Base-by-base conservation (phyloP, 805 yeast species). In the Hanseniaspora clermontiae region DNA sequence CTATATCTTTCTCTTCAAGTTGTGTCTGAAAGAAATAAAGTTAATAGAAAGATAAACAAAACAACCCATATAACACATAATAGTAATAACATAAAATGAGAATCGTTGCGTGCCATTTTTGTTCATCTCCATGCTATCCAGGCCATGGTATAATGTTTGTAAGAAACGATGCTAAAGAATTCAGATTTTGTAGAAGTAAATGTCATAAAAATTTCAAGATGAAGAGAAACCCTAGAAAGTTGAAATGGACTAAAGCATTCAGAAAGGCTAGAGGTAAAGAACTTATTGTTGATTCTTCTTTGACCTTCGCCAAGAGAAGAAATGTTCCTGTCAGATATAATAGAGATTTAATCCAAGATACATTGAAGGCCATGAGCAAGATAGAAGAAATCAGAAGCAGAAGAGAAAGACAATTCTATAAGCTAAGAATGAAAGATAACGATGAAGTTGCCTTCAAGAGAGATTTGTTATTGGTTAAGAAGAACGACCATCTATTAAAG, bases 231-330 rank as follows among this genome's bases (percentile, higher is more conserved):
- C 98, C 98, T 64, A 84, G 98, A 75, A 93, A 93, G 73, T 82
- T 90, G 72, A 86, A 80, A 74, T 93, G 98, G 98, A 93, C 98
- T 57, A 93, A 93, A 72, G 97, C 98, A 1, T 93, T 93, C 79
- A 82, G 98, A 75, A 93, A 93, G 72, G 95, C 97, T 60, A 97
- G 97, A 47, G 98, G 98, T 66, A 93, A 93, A 72, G 98, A 93
- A 70, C 80, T 93, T 77, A 96, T 95, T 27, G 97, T 93, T 58
- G 98, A 93, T 68, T 85, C 96, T 5, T 90, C 98, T 5, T 78
- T 93, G 66, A 87, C 97, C 0, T 93, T 93, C 72, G 95, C 96
- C 59, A 90, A 95, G 63, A 87, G 97, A 75, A 87, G 98, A 77
- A 90, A 93, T 69, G 93, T 93, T 48, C 98, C 98, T 50, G 97